These are phyloP conservation scores for Auriscalpium orientale DNA, from an alignment of 768 basidiomycete genomes.

Conservation along the genomic window DNA sequence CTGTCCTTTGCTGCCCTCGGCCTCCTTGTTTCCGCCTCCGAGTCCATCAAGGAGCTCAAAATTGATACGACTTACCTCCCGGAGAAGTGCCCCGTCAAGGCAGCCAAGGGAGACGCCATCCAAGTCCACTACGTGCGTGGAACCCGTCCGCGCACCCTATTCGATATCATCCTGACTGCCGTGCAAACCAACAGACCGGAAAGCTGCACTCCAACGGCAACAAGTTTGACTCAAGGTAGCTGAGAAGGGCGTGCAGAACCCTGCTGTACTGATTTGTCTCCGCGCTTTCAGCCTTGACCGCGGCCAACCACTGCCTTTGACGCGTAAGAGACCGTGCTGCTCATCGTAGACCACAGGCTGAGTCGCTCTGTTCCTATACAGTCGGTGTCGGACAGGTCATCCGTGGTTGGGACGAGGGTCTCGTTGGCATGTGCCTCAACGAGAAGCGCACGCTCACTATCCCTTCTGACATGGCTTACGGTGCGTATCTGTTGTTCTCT, in stretches of 20 bases:
- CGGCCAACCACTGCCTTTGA: slow-evolving; percentile 66
- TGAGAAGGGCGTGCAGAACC: not conserved
- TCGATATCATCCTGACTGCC: no score
- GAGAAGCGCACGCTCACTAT: slow-evolving; percentile 90
- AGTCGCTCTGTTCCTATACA: slow-evolving; percentile 20
- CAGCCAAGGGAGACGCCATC: slow-evolving; percentile 55
- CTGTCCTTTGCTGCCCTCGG: slow-evolving; percentile 42
- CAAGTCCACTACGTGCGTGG: slow-evolving; percentile 72
- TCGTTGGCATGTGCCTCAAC: slow-evolving; percentile 75
- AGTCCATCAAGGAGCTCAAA: slow-evolving; percentile 46
- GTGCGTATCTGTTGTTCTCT: slow-evolving; percentile 35
- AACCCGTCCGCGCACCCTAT: no score
- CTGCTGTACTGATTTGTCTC: not conserved
- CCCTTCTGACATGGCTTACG: slow-evolving; percentile 73
- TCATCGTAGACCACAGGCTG: not conserved
- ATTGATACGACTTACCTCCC: slow-evolving; percentile 60
- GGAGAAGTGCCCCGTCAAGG: slow-evolving; percentile 44
- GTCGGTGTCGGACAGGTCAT: slow-evolving; percentile 81
- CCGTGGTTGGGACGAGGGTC: slow-evolving; percentile 78
- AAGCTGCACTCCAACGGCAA: slow-evolving; percentile 66
- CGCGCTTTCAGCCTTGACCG: slow-evolving; percentile 52
- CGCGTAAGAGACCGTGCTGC: slow-evolving; percentile 40
- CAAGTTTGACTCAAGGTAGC: slow-evolving; percentile 87
- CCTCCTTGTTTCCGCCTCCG: slow-evolving; percentile 37
- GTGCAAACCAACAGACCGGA: slow-evolving; percentile 50